Conservation (phyloP, 495 filamentous ascomycete species). For the Talaromyces proteolyticus region DNA sequence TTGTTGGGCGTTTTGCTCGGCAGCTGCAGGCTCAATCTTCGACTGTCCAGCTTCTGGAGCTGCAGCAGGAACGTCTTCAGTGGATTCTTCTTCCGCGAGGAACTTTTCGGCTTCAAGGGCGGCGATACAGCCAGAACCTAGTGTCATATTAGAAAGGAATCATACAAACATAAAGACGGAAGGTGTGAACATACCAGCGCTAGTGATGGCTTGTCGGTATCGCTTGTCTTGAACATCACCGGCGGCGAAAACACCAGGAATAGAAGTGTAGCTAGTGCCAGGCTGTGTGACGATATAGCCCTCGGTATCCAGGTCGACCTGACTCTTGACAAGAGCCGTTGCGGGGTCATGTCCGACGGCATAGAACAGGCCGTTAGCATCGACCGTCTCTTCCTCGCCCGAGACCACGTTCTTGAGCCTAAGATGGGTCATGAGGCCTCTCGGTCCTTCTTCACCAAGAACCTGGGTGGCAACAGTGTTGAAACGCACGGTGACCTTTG, state of each 20-base stretch:
- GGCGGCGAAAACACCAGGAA: conserved; percentile 92
- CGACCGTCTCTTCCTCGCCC: conserved; percentile 72
- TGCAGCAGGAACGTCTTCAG: conserved; percentile 23
- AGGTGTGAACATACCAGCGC: conserved; percentile 66
- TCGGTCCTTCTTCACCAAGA: conserved; percentile 67
- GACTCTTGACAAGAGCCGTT: conserved; percentile 77
- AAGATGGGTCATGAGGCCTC: conserved; percentile 78
- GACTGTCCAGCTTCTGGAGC: conserved; percentile 13
- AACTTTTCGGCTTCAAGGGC: conserved; percentile 93
- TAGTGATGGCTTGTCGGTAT: conserved; percentile 96
- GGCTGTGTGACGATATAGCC: conserved; percentile 85
- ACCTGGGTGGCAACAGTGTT: conserved; percentile 78
- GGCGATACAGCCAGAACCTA: conserved; percentile 89
- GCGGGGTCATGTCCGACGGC: conserved; percentile 96
- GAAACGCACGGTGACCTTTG: conserved; percentile 84
- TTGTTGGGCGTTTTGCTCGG: conserved; percentile 26
- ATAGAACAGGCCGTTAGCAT: conserved; percentile 94
- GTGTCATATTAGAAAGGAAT: conserved; percentile 8
- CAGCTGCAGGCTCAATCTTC: conserved; percentile 18
- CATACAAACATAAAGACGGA: not conserved
- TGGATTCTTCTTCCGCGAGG: conserved; percentile 68
- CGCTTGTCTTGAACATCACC: conserved; percentile 98
- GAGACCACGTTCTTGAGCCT: conserved; percentile 71
- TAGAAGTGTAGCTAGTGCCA: conserved; percentile 80
- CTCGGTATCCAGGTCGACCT: conserved; percentile 80